phyloP scores from a whole-genome alignment of 2,329 filamentous ascomycete genomes.

The Colletotrichum brevisporum region DNA sequence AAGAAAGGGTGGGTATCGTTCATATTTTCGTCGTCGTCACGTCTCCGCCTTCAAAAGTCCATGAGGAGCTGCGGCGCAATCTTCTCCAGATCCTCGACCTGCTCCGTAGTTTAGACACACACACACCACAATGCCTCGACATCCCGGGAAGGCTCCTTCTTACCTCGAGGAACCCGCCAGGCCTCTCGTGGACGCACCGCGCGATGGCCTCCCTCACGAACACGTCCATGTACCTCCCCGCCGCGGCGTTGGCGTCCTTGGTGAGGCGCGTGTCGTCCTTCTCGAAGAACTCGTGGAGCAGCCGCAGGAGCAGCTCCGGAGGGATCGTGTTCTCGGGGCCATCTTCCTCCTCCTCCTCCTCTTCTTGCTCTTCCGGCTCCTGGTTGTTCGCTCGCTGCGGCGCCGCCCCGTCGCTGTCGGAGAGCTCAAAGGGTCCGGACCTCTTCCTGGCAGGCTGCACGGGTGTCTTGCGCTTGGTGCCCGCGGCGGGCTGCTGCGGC shows the following conservation, averaged over 20 bases:
- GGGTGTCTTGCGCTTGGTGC: conserved; percentile 42
- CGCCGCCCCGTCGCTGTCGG: conserved; percentile 47
- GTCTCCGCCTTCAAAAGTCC: conserved; percentile 75
- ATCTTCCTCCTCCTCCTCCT: conserved; percentile 47
- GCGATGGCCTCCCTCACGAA: conserved; percentile 93
- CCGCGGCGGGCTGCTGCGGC: conserved; percentile 27
- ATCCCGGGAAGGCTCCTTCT: conserved; percentile 46
- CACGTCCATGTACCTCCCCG: conserved; percentile 89
- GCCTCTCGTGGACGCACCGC: conserved; percentile 79
- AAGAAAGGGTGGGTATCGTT: conserved; percentile 17
- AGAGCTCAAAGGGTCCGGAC: conserved; percentile 53
- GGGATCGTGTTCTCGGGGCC: conserved; percentile 72
- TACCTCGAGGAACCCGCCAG: conserved; percentile 81
- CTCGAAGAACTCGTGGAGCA: conserved; percentile 86
- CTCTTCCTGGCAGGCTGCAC: conserved; percentile 43
- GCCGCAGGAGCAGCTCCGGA: conserved; percentile 78
- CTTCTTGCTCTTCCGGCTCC: conserved; percentile 41
- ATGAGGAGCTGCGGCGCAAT: conserved; percentile 86
- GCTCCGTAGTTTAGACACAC: conserved; percentile 40
- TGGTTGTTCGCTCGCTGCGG: conserved; percentile 41
- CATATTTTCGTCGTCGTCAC: conserved; percentile 1
- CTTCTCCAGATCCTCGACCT: conserved; percentile 93
- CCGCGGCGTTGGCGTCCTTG: conserved; percentile 81
- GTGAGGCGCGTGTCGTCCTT: conserved; percentile 79
- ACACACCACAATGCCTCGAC: not conserved